These are phyloP conservation scores for Ilex asprella DNA, from an alignment of 257 asterid species.

Conservation along the genomic window DNA sequence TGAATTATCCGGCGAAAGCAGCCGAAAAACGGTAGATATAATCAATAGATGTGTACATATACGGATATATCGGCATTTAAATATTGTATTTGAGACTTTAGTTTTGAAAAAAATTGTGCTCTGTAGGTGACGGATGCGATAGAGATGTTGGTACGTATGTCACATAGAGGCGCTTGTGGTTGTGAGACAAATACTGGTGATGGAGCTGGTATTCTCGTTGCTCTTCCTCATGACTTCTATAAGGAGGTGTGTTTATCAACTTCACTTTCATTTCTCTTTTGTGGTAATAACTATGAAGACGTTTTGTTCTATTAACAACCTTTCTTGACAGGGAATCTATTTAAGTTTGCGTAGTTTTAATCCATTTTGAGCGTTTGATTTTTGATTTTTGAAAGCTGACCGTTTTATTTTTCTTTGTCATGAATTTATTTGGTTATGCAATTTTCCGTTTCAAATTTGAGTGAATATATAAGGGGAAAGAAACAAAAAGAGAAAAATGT, in stretches of 20 bases:
- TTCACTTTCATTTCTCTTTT: background rate
- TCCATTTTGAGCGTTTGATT: background rate
- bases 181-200: constrained; percentile 99
- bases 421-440: background rate
- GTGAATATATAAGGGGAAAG: too few relatives aligned
- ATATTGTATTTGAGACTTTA: too few relatives aligned
- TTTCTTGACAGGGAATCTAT: too few relatives aligned
- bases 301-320: too few relatives aligned
- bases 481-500: too few relatives aligned
- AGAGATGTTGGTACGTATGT: constrained; percentile 93
- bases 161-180: constrained; percentile 99
- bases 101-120: background rate
- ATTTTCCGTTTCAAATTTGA: background rate
- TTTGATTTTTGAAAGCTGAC: background rate
- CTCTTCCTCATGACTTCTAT: constrained; percentile 81
- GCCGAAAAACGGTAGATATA: constrained; percentile 77
- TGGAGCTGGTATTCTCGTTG: constrained; percentile 99
- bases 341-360: too few relatives aligned
- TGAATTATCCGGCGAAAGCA: constrained; percentile 89
- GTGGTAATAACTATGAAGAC: background rate
- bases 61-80: too few relatives aligned
- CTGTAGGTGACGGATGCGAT: constrained; percentile 89
- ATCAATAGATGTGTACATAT: too few relatives aligned
- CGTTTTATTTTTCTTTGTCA: background rate
- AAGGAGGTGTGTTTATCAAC: constrained; percentile 47